phyloP scores from a whole-genome alignment of 2,329 filamentous ascomycete species.

The Fusarium mangiferae region DNA sequence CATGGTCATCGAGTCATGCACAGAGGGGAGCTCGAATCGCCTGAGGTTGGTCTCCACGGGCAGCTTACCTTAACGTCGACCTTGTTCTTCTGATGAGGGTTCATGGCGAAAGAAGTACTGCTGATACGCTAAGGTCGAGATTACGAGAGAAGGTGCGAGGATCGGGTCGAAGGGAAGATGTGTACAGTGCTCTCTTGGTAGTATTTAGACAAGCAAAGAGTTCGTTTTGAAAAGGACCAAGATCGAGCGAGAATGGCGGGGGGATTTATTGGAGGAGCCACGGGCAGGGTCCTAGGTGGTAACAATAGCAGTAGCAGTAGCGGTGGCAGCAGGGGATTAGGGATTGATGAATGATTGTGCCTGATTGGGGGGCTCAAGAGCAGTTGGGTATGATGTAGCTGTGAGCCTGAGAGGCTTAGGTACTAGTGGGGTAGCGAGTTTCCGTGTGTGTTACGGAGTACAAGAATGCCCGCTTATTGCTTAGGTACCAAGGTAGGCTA shows the following conservation, averaged over 20 bases:
- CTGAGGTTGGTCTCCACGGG: constrained; percentile 31
- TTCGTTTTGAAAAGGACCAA: constrained; percentile 37
- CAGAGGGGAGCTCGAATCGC: constrained; percentile 20
- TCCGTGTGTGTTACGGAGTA: constrained; percentile 8
- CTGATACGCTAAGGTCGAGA: neutral
- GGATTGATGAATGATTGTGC: constrained; percentile 19
- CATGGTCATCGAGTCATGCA: constrained; percentile 23
- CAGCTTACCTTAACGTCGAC: constrained; percentile 89
- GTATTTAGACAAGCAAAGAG: constrained; percentile 5
- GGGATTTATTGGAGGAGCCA: constrained; percentile 37
- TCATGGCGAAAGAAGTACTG: constrained; percentile 68
- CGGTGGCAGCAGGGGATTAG: constrained; percentile 27
- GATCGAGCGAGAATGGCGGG: constrained; percentile 37
- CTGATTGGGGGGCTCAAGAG: constrained; percentile 42
- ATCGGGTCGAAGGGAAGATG: neutral
- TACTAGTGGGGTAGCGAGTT: constrained; percentile 1
- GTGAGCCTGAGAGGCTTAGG: constrained; percentile 25
- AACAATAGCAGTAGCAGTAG: neutral
- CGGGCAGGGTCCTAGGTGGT: constrained; percentile 32
- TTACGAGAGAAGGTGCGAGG: neutral
- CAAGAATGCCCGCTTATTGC: constrained; percentile 10
- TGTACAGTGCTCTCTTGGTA: constrained; percentile 7
- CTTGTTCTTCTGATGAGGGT: constrained; percentile 98
- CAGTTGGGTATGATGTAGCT: constrained; percentile 41
- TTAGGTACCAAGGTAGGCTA: constrained; percentile 1